Base-by-base conservation (phyloP, 176 grass and related monocot genomes). In the Dactylis glomerata region DNA sequence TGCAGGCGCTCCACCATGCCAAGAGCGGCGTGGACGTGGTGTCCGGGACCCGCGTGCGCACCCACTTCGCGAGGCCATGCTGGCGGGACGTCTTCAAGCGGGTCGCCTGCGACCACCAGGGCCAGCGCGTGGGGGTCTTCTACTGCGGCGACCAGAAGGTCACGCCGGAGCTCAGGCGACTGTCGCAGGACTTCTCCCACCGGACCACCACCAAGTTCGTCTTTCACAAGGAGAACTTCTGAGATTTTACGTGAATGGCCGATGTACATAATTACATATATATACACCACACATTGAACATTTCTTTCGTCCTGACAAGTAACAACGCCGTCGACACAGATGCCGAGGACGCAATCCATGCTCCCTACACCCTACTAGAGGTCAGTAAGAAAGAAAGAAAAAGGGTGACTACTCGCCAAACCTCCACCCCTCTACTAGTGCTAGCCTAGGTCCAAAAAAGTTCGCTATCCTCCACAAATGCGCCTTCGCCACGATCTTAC, bases 141-240 rank as follows among this genome's bases (percentile, higher is more conserved):
- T 96, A 86, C 81, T 99, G 96, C n/a, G 96, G 96, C 30, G 93
- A 94, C 5, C 96, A 90, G 81, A 83, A 64, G 45, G 5, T 99
- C 19, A 87, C 91, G 37, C 81, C 87, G 28, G 96, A 96, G 84
- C 81, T 99, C 41, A 81, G 96, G 0, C 76, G 85, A 0, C 77
- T 99, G 3, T 26, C 96, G 19, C 88, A 88, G 74, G 96, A 99
- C 59, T 99, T 96, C 84, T 95, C 93, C 0, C 93, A 89, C 73
- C 93, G 89, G 82, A 99, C 96, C 26, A 89, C 67, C 26, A 99
- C 96, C 41, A 99, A 96, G 82, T 99, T 99, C 68, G 83, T 89
- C 57, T 99, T 99, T 90, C 93, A 99, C 88, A 99, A 99, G 90
- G 96, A 99, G 86, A 99, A 99, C 82, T 99, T 99, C 79, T 99